These are phyloP conservation scores for Aspergillus thermomutatus DNA, from an alignment of 2,329 filamentous ascomycete genomes.

Conservation along the genomic window DNA sequence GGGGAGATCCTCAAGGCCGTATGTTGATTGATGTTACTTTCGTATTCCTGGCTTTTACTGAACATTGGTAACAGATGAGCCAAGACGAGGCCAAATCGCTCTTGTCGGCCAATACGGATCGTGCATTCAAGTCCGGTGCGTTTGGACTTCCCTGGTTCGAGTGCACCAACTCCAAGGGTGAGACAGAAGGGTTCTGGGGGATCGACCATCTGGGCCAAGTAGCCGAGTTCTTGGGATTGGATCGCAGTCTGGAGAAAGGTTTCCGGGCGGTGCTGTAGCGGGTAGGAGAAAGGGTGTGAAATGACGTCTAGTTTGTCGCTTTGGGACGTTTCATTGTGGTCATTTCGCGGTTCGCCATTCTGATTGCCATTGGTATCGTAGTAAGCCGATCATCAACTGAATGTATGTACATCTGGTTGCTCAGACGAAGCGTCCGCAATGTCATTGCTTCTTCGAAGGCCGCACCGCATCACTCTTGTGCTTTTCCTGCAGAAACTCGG, in stretches of 20 bases:
- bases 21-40: slow-evolving; percentile 7
- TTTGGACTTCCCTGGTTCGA: slow-evolving; percentile 62
- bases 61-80: slow-evolving; percentile 15
- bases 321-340: background rate
- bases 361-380: background rate
- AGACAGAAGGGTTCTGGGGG: slow-evolving; percentile 57
- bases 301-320: background rate
- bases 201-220: slow-evolving; percentile 59
- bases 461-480: slow-evolving; percentile 22
- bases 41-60: background rate
- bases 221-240: slow-evolving; percentile 51
- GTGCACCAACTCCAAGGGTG: slow-evolving; percentile 53
- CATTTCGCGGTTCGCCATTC: background rate
- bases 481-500: slow-evolving; percentile 31
- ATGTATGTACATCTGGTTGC: slow-evolving; percentile 2
- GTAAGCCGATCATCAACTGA: background rate
- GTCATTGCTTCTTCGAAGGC: slow-evolving; percentile 5
- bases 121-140: slow-evolving; percentile 51
- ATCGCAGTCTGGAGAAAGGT: slow-evolving; percentile 31
- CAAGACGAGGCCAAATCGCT: slow-evolving; percentile 45
- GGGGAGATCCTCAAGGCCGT: slow-evolving; percentile 43
- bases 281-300: background rate
- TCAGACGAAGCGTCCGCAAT: background rate
- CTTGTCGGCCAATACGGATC: slow-evolving; percentile 49
- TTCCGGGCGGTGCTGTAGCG: slow-evolving; percentile 27